A percentile compares a stretch with the other conserved stretches of the same genome.
Conservation (phyloP, 352 stramenopile species). For the Pythium rishiriense region DNA sequence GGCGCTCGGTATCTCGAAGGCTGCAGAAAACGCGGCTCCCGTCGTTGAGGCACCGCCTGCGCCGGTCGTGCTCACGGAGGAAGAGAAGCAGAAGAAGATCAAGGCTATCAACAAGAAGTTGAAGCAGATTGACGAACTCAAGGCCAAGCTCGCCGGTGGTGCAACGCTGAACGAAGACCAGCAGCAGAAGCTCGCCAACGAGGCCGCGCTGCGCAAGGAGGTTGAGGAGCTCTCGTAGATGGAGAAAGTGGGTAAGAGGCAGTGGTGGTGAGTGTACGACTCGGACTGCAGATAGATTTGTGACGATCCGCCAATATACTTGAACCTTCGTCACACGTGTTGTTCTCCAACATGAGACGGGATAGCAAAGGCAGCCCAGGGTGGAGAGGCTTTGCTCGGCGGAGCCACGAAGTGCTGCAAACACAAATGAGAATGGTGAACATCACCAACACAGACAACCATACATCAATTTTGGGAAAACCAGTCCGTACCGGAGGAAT, state of each 20-base stretch:
- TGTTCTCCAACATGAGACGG: neutral
- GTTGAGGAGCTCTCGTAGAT: slow-evolving; percentile 52
- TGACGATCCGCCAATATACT: neutral
- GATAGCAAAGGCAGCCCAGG: slow-evolving; percentile 29
- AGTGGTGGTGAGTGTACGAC: neutral
- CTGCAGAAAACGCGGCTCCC: slow-evolving; percentile 9
- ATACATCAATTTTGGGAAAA: neutral
- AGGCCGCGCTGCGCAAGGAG: slow-evolving; percentile 68
- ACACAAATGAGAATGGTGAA: neutral
- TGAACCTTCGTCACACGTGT: neutral
- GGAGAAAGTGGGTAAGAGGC: neutral
- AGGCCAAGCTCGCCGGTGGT: slow-evolving; percentile 70
- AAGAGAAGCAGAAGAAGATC: slow-evolving; percentile 87
- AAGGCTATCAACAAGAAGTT: slow-evolving; percentile 86
- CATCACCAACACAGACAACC: no score
- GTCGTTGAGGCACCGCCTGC: slow-evolving; percentile 14
- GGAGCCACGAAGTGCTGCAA: slow-evolving; percentile 49
- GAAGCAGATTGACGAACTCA: slow-evolving; percentile 87
- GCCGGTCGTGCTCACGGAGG: slow-evolving; percentile 46
- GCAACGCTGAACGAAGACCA: slow-evolving; percentile 83
- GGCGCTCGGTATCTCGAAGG: slow-evolving; percentile 29
- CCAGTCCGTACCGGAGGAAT: slow-evolving; percentile 34
- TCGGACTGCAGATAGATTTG: slow-evolving; percentile 2
- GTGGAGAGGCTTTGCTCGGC: slow-evolving; percentile 25
- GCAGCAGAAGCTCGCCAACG: slow-evolving; percentile 69